phyloP scores from a whole-genome alignment of 2,329 filamentous ascomycete genomes.

The Fusarium buxicola region DNA sequence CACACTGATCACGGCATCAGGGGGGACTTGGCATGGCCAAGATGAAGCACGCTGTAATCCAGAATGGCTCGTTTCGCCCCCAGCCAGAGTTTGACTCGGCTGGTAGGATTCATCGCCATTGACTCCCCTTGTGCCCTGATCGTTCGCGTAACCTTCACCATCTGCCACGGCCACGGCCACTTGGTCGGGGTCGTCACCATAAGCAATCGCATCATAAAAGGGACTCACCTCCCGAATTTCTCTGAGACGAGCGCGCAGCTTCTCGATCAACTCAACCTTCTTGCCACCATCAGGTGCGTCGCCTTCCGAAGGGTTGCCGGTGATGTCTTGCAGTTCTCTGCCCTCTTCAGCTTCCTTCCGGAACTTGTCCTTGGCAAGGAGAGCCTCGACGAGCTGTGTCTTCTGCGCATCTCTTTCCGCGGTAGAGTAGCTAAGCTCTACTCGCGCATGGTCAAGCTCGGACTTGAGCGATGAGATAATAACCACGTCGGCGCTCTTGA shows the following conservation, averaged over 20 bases:
- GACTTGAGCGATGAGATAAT: slow-evolving; percentile 68
- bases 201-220: slow-evolving; percentile 15
- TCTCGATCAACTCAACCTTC: slow-evolving; percentile 66
- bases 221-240: slow-evolving; percentile 69
- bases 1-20: not conserved
- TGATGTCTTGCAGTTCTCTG: slow-evolving; percentile 55
- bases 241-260: slow-evolving; percentile 65
- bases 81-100: not conserved
- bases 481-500: slow-evolving; percentile 70
- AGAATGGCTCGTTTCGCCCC: not conserved
- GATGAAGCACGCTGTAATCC: not conserved
- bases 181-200: slow-evolving; percentile 23
- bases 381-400: slow-evolving; percentile 68
- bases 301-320: slow-evolving; percentile 49
- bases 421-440: slow-evolving; percentile 60
- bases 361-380: slow-evolving; percentile 70
- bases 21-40: not conserved
- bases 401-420: slow-evolving; percentile 68
- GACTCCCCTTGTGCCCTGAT: not conserved
- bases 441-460: slow-evolving; percentile 67
- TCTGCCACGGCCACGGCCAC: too few species aligned
- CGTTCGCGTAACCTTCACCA: too few species aligned
- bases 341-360: slow-evolving; percentile 64
- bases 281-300: slow-evolving; percentile 54
- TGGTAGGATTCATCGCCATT: not conserved